Conservation (phyloP, 2,329 filamentous ascomycete species). For the Byssoonygena ceratinophila region DNA sequence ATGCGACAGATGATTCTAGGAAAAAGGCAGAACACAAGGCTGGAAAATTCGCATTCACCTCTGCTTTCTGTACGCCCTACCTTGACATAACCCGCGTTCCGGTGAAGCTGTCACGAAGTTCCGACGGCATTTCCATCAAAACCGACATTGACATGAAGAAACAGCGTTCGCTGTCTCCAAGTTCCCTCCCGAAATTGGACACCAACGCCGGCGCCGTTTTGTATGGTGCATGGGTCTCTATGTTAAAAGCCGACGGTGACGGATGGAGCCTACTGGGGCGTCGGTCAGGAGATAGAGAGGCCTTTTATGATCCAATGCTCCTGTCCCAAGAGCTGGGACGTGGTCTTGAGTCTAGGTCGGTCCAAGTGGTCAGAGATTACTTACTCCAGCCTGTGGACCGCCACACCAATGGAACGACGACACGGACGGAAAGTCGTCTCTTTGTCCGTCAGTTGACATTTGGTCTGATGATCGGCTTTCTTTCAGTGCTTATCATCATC, state of each 20-base stretch:
- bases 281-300: constrained; percentile 4
- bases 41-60: constrained; percentile 6
- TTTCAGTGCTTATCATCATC: constrained; percentile 7
- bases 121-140: constrained; percentile 6
- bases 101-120: constrained; percentile 6
- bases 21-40: neutral
- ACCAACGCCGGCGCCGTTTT: constrained; percentile 6
- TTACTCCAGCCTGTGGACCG: neutral
- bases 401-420: constrained; percentile 1
- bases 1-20: neutral
- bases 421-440: constrained; percentile 3
- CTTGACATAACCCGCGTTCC: constrained; percentile 4
- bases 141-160: constrained; percentile 9
- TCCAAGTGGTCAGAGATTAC: constrained; percentile 6
- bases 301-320: constrained; percentile 1
- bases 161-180: constrained; percentile 7
- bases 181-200: constrained; percentile 4
- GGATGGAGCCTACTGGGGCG: constrained; percentile 1
- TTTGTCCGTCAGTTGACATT: constrained; percentile 9
- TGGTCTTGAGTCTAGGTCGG: constrained; percentile 1
- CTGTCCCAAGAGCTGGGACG: constrained; percentile 4
- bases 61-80: constrained; percentile 3
- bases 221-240: constrained; percentile 5
- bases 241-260: constrained; percentile 2
- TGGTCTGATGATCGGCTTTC: constrained; percentile 8